phyloP scores from a whole-genome alignment of 169 alveolate species.

The Cryptosporidium xiaoi region DNA sequence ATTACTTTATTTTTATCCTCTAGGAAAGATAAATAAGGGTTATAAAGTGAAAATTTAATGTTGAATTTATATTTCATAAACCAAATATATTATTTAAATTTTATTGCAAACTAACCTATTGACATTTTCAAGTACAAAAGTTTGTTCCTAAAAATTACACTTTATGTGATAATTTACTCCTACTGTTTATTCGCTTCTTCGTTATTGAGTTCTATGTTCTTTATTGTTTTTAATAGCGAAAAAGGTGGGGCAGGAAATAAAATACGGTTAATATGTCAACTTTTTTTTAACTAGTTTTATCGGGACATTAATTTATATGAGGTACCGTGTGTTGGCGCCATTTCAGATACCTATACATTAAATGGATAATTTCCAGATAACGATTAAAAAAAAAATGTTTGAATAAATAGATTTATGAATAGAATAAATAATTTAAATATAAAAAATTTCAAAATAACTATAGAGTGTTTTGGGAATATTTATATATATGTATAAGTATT shows the following conservation, averaged over 20 bases:
- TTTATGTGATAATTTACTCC: too few relatives aligned
- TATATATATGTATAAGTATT: too few relatives aligned
- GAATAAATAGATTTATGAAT: neutral
- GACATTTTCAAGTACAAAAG: constrained; percentile 12
- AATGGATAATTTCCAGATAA: neutral
- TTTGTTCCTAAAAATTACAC: too few relatives aligned
- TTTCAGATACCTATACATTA: constrained; percentile 14
- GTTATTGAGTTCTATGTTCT: too few relatives aligned
- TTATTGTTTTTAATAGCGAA: too few relatives aligned
- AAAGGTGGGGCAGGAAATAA: too few relatives aligned
- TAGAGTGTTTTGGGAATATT: too few relatives aligned
- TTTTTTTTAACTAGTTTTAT: neutral
- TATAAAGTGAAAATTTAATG: neutral
- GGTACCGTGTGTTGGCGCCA: constrained; percentile 22
- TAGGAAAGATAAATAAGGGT: too few relatives aligned
- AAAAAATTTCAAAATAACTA: too few relatives aligned
- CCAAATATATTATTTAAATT: neutral
- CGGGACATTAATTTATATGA: constrained; percentile 8
- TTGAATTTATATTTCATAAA: neutral
- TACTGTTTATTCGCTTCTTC: too few relatives aligned
- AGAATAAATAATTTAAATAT: too few relatives aligned
- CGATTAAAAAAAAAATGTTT: neutral
- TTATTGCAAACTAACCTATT: constrained; percentile 7
- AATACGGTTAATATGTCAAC: too few relatives aligned
- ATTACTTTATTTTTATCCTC: neutral